A percentile compares a stretch with the other conserved stretches of the same genome.
Conservation (phyloP, 2,329 filamentous ascomycete genomes). For the Colletotrichum viniferum region DNA sequence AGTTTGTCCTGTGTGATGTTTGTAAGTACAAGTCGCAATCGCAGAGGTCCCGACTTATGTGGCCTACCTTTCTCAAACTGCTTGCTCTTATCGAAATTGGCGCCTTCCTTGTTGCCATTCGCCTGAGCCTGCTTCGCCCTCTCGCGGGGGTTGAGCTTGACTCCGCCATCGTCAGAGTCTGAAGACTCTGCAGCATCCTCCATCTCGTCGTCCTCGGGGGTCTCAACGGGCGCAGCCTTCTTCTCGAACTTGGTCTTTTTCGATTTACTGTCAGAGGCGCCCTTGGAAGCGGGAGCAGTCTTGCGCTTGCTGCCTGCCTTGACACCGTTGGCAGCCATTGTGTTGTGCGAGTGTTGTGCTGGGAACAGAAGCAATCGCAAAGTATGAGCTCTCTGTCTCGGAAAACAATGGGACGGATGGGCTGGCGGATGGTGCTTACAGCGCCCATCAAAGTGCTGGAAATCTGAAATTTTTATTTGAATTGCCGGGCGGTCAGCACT, state of each 20-base stretch:
- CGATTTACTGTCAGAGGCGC: constrained; percentile 42
- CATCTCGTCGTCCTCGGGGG: constrained; percentile 29
- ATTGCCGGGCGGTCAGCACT: constrained; percentile 38
- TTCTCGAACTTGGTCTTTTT: constrained; percentile 57
- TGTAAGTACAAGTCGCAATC: background rate
- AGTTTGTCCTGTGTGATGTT: constrained; percentile 53
- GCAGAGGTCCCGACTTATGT: background rate
- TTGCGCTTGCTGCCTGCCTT: constrained; percentile 62
- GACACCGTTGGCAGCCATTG: constrained; percentile 53
- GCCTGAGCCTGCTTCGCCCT: constrained; percentile 35
- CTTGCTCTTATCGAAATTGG: constrained; percentile 38
- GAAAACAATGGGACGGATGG: background rate
- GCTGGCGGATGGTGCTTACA: background rate
- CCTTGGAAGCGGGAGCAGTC: constrained; percentile 48
- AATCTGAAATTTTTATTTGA: constrained; percentile 29
- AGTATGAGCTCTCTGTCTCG: background rate
- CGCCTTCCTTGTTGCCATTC: constrained; percentile 30
- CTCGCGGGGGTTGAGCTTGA: constrained; percentile 38
- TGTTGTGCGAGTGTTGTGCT: constrained; percentile 19
- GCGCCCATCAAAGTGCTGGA: constrained; percentile 3
- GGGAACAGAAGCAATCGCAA: constrained; percentile 1
- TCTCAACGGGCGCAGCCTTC: constrained; percentile 33
- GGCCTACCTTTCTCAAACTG: constrained; percentile 45
- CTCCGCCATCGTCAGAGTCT: constrained; percentile 60
- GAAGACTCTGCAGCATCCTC: constrained; percentile 43